Percentiles rank a stretch among this genome's conserved stretches.
Conservation (phyloP, 768 basidiomycete species). For the Kondoa subrosea region DNA sequence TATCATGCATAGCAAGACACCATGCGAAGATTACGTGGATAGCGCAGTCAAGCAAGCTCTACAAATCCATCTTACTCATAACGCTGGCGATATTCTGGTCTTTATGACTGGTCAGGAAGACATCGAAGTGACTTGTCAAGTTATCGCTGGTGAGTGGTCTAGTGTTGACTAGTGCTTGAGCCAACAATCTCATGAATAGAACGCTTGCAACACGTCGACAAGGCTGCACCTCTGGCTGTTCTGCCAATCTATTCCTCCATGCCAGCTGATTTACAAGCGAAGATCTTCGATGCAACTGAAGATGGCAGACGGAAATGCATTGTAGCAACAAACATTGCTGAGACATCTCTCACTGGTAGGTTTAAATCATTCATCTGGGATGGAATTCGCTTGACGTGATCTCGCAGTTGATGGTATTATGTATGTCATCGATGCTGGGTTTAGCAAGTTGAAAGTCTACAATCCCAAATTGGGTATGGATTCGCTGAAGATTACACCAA, state of each 20-base stretch:
- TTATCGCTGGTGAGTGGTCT: slow-evolving; percentile 53
- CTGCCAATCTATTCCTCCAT: slow-evolving; percentile 98
- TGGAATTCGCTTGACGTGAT: too few relatives aligned
- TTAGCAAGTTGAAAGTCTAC: slow-evolving; percentile 95
- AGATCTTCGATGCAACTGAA: slow-evolving; percentile 83
- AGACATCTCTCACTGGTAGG: slow-evolving; percentile 72
- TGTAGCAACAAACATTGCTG: slow-evolving; percentile 96
- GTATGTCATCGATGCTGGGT: slow-evolving; percentile 90
- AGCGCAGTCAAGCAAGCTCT: slow-evolving; percentile 94
- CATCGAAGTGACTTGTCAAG: slow-evolving; percentile 91
- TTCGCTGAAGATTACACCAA: slow-evolving; percentile 93
- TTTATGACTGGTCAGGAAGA: slow-evolving; percentile 99
- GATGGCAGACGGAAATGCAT: slow-evolving; percentile 94
- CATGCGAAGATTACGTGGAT: slow-evolving; percentile 98
- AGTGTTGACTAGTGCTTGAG: neutral
- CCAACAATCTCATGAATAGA: slow-evolving; percentile 39
- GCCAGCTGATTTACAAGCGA: slow-evolving; percentile 96
- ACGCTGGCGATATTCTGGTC: slow-evolving; percentile 84
- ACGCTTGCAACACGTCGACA: slow-evolving; percentile 77
- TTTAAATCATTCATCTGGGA: too few relatives aligned
- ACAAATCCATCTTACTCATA: slow-evolving; percentile 83
- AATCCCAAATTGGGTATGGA: slow-evolving; percentile 99
- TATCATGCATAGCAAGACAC: slow-evolving; percentile 85
- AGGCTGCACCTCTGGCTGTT: slow-evolving; percentile 70
- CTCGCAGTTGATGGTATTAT: slow-evolving; percentile 95